Base-by-base conservation (phyloP, 1,284 basidiomycete species). In the Ustilago loliicola region DNA sequence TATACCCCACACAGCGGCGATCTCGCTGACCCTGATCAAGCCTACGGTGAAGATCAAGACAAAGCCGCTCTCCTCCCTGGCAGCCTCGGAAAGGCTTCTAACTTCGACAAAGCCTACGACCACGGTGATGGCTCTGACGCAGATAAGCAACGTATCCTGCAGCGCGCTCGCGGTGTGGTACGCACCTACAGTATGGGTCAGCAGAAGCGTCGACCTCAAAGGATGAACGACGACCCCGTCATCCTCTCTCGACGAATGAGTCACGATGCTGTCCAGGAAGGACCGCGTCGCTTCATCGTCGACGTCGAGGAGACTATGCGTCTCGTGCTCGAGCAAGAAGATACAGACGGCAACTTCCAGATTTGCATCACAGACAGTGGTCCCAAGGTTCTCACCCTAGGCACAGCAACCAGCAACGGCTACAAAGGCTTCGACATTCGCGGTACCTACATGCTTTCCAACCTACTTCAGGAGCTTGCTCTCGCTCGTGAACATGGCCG, bases 261-360 rank as follows among this genome's bases (percentile, higher is more conserved):
- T 59, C 83, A 85, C 61, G 85, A 81, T 53, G 89, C 85, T 77
- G 57, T 87, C 86, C 42, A 85, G 83, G 55, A 88, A 87, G 42
- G 88, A 85, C 23, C 90, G 8, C 71, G 82, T 7, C 73, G 83
- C 40, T 99, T 98, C 88, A 90, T 98, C 42, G 95, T 99, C 72
- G 96, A 98, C 83, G 96, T 99, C n/a, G 96, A 99, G 84, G 95
- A 98, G 88, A 99, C 96, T 34, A 95, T 99, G 87, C 92, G 95
- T 53, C 91, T 98, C 69, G 92, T 99, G 7, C 91, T 99, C 36
- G 95, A 97, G 87, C 97, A 99, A 86, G 96, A 99, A 86, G 96
- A 99, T 87, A 98, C 96, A 5, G 95, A 99, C 80, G 93, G 93
- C 54, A 95, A 99, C 87, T 95, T 96, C 86, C 61, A 98, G 88